Evolutionary conservation across 805 yeast species (phyloP).

Genomic region (Candida vartiovaarae): DNA sequence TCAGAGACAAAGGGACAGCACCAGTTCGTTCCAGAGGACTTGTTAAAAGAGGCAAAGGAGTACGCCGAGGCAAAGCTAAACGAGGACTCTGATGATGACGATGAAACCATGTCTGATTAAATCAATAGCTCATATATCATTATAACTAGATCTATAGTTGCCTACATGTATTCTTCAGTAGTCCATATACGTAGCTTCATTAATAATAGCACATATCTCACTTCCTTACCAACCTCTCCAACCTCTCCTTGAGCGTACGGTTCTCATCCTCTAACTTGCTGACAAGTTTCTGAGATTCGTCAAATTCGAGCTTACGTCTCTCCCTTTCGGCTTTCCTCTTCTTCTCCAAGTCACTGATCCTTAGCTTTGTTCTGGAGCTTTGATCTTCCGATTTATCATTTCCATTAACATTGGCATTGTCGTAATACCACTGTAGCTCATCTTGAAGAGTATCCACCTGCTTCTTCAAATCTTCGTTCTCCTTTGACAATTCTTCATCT

Average conservation of each 20-base stretch:
- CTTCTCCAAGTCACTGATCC: constrained; percentile 55
- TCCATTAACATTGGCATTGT: constrained; percentile 2
- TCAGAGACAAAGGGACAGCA: constrained; percentile 78
- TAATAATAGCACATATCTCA: not conserved
- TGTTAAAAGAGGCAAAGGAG: constrained; percentile 76
- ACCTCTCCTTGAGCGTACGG: constrained; percentile 27
- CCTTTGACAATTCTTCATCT: not conserved
- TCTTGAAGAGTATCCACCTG: constrained; percentile 13
- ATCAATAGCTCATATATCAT: not conserved
- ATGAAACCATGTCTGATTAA: constrained; percentile 31
- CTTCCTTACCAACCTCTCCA: constrained; percentile 7
- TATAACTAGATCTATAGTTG: not conserved
- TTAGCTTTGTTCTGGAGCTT: constrained; percentile 35
- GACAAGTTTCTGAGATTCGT: constrained; percentile 46
- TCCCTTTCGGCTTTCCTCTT: constrained; percentile 71
- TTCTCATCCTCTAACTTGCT: constrained; percentile 52
- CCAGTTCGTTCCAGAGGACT: constrained; percentile 68
- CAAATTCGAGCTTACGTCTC: constrained; percentile 53
- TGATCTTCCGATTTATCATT: constrained; percentile 2
- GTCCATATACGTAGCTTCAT: not conserved
- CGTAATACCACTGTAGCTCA: constrained; percentile 16
- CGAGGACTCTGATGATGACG: constrained; percentile 62
- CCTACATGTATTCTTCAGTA: not conserved
- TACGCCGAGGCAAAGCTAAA: constrained; percentile 79
- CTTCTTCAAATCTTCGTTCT: constrained; percentile 4